These are phyloP conservation scores for Stemphylium vesicarium DNA, from an alignment of 2,329 filamentous ascomycete genomes.

Conservation along the genomic window DNA sequence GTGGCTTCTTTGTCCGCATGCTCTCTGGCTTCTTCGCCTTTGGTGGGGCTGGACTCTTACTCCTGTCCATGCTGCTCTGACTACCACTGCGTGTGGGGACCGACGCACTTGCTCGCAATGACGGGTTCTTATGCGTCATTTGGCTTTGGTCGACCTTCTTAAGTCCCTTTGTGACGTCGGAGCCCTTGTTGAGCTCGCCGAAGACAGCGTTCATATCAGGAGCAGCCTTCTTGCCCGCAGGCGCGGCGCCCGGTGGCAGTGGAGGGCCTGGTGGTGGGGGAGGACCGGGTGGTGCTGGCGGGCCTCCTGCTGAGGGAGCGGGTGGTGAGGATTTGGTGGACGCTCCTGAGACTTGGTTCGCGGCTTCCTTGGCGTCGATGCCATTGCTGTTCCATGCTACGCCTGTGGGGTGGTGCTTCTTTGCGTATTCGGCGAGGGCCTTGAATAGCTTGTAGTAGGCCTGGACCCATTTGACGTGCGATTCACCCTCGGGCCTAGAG, in stretches of 20 bases:
- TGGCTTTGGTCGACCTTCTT: conserved; percentile 93
- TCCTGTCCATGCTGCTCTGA: conserved; percentile 57
- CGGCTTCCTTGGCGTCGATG: conserved; percentile 72
- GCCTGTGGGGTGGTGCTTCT: conserved; percentile 79
- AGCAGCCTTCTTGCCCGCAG: conserved; percentile 57
- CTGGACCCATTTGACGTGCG: conserved; percentile 86
- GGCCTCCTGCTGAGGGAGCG: conserved; percentile 65
- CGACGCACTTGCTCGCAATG: conserved; percentile 73
- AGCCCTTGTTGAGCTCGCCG: conserved; percentile 86
- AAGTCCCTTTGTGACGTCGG: conserved; percentile 83
- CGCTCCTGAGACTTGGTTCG: conserved; percentile 61
- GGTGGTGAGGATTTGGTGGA: conserved; percentile 70
- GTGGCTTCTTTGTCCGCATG: conserved; percentile 56
- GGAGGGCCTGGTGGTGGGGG: conserved; percentile 64
- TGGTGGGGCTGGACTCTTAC: conserved; percentile 85
- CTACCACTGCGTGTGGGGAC: conserved; percentile 67
- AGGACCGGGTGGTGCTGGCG: conserved; percentile 67
- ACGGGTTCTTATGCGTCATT: conserved; percentile 99
- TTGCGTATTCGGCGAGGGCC: conserved; percentile 81
- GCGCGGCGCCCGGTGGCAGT: conserved; percentile 53
- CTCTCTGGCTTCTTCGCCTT: conserved; percentile 63
- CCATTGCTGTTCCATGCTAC: conserved; percentile 86
- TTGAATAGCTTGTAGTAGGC: conserved; percentile 92
- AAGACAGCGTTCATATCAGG: conserved; percentile 86
- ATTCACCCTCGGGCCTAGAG: conserved; percentile 65